A percentile compares a stretch with the other conserved stretches of the same genome.
Conservation (phyloP, 441 rosid species). For the Syzygium malaccense region DNA sequence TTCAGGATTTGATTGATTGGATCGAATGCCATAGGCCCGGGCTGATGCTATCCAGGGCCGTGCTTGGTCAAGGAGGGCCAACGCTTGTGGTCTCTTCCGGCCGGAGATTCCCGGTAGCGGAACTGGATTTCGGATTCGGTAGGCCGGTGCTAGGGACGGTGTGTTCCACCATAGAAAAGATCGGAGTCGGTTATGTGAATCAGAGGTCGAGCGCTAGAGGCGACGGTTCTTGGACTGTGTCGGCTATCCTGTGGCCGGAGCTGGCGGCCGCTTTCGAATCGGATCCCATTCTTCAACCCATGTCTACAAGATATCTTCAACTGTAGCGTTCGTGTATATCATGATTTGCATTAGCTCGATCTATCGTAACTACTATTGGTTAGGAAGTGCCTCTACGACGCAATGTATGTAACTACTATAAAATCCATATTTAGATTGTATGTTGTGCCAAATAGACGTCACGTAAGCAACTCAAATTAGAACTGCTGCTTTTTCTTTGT, state of each 20-base stretch:
- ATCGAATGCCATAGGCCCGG: constrained; percentile 83
- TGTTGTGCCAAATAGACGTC: not conserved
- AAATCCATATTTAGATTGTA: not conserved
- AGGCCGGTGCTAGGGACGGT: constrained; percentile 59
- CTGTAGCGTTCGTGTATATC: not conserved
- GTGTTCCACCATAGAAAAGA: constrained; percentile 50
- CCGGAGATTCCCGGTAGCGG: constrained; percentile 57
- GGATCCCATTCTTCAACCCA: constrained; percentile 66
- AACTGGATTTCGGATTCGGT: constrained; percentile 81
- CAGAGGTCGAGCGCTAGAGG: constrained; percentile 64
- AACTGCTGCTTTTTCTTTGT: not conserved
- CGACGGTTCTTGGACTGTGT: constrained; percentile 76
- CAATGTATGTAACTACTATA: not conserved
- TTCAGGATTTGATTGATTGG: constrained; percentile 83
- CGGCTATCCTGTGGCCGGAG: constrained; percentile 76
- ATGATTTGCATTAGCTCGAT: not conserved
- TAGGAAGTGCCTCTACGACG: not conserved
- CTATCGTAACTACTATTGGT: not conserved
- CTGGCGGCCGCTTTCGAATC: constrained; percentile 63
- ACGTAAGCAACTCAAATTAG: not conserved
- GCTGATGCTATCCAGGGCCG: constrained; percentile 54
- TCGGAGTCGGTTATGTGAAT: constrained; percentile 72
- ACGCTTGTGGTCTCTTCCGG: constrained; percentile 73
- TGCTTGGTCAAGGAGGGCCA: constrained; percentile 74
- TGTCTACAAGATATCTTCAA: constrained; percentile 48